Conservation (phyloP, 768 basidiomycete species). For the Mycena polygramma region DNA sequence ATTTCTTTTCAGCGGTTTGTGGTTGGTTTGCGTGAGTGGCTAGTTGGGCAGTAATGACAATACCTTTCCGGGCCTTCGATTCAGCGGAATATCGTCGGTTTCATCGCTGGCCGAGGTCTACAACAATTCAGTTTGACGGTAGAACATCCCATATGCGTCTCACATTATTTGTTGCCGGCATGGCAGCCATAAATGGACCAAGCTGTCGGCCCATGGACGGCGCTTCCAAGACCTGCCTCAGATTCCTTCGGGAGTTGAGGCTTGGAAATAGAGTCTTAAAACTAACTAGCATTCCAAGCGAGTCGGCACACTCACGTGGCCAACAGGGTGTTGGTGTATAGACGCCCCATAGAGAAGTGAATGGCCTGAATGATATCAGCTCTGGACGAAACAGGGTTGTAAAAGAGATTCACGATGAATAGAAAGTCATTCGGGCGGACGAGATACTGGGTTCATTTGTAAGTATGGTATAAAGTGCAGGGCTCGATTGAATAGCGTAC, state of each 20-base stretch:
- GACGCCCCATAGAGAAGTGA: constrained; percentile 42
- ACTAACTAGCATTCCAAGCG: not conserved
- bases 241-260: constrained; percentile 26
- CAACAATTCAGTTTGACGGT: not conserved
- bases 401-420: constrained; percentile 37
- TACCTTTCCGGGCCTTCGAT: constrained; percentile 3
- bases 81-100: not conserved
- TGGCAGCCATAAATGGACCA: not conserved
- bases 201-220: not conserved
- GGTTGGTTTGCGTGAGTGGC: no score
- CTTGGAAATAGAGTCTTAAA: not conserved
- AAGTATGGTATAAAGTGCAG: not conserved
- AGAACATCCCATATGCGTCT: not conserved
- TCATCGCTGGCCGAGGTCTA: not conserved
- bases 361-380: constrained; percentile 35
- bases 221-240: constrained; percentile 5
- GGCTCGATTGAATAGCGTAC: constrained; percentile 11
- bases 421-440: constrained; percentile 35
- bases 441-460: constrained; percentile 32
- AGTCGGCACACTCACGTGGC: constrained; percentile 36
- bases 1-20: no score
- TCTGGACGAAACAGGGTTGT: no score
- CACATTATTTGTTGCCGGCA: constrained; percentile 8
- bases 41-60: not conserved
- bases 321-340: constrained; percentile 44